These are phyloP conservation scores for Plectosphaerella sp. DNA, from an alignment of 2,329 filamentous ascomycete species.

Conservation along the genomic window DNA sequence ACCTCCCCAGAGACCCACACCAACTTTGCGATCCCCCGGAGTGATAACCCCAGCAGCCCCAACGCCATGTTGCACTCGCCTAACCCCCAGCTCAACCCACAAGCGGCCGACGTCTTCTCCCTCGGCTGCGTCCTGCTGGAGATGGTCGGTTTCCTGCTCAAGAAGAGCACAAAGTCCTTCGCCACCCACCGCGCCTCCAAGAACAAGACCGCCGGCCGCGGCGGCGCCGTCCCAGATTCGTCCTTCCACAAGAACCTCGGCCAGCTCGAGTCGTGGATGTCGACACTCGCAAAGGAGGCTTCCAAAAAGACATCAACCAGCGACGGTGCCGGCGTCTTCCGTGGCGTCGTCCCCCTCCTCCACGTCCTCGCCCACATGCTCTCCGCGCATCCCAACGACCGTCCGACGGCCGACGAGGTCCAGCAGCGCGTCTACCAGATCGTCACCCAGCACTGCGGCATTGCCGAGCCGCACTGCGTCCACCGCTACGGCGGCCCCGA, in stretches of 20 bases:
- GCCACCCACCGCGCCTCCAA: constrained; percentile 61
- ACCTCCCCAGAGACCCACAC: constrained; percentile 29
- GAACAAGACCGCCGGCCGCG: constrained; percentile 53
- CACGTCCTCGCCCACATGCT: constrained; percentile 52
- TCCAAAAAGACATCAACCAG: constrained; percentile 34
- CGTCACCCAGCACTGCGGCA: constrained; percentile 41
- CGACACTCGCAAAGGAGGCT: constrained; percentile 54
- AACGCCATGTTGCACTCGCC: constrained; percentile 30
- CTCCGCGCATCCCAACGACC: constrained; percentile 42
- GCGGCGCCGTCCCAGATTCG: constrained; percentile 60
- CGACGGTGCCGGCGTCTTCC: constrained; percentile 40
- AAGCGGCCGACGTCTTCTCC: constrained; percentile 67
- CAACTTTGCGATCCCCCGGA: constrained; percentile 30
- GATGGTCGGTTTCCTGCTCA: constrained; percentile 63
- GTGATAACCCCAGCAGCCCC: constrained; percentile 20
- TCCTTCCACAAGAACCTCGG: constrained; percentile 69
- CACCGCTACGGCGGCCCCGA: constrained; percentile 37
- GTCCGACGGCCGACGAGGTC: constrained; percentile 49
- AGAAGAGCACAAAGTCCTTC: constrained; percentile 63
- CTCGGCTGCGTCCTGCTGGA: constrained; percentile 70
- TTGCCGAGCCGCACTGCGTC: constrained; percentile 50
- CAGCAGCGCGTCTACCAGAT: constrained; percentile 49
- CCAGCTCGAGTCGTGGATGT: constrained; percentile 67
- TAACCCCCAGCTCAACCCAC: constrained; percentile 43
- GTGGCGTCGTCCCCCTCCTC: constrained; percentile 47